Base-by-base conservation (phyloP, 23 red algal genomes). In the Porphyridium purpureum region DNA sequence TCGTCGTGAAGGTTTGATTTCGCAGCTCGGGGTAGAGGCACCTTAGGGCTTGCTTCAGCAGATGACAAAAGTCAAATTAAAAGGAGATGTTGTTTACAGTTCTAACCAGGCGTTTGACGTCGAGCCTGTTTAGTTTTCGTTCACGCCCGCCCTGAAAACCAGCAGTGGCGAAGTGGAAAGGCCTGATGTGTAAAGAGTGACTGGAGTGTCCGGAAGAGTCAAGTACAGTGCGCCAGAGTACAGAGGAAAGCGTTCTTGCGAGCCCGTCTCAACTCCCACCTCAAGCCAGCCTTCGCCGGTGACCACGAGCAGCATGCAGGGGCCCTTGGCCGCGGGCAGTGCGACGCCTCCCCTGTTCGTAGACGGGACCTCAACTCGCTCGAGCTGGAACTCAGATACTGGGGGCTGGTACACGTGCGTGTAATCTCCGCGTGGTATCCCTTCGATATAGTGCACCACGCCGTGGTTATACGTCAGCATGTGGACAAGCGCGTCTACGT, bases 401-500 rank as follows among this genome's bases (percentile, higher is more conserved):
- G 74, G 84, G 44, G 74, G 67, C 15, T 24, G 22, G 56, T 81
- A 93, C 14, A 72, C 31, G 44, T 35, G 54, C 8, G 49, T 40
- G 32, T 31, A 60, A 6, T 53, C 52, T 11, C 62, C 63, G 35
- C 73, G 2, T 2, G 5, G 14, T n/a, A 38, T 49, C 3, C 66
- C 80, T 11, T 56, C 50, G 55, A 7, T 31, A 44, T 11, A 44
- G 38, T 50, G 72, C 35, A 81, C 52, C 14, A 31, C 21, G 19
- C 27, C 72, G 32, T 86, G 79, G 4, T 63, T 50, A 57, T 86
- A 98, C 20, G 71, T 57, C 4, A 98, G 72, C 90, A 98, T 98
- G 4, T 81, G 24, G 28, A 83, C 64, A 15, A 98, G 53, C 30
- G 62, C 72, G 21, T 60, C 33, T 6, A 98, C 72, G 51, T 98